Evolutionary conservation across 345 rosid genomes (phyloP).

Genomic region (Erucastrum elatum): DNA sequence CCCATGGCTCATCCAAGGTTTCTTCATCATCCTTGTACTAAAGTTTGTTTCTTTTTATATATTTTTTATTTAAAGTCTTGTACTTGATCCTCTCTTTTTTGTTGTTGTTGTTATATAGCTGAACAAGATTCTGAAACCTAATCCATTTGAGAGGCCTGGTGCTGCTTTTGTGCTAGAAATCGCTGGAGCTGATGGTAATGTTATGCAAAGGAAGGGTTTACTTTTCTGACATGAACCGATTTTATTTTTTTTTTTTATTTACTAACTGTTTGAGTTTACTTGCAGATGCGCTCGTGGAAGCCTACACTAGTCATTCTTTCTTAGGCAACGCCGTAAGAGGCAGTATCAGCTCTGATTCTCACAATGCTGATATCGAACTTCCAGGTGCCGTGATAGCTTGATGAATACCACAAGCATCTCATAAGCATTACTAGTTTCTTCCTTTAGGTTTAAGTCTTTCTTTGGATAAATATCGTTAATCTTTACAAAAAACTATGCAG

Average conservation of each 20-base stretch:
- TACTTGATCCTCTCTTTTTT: not conserved
- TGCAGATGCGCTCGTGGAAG: slow-evolving; percentile 50
- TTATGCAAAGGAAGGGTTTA: not conserved
- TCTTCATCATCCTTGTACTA: not conserved
- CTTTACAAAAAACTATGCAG: slow-evolving; percentile 43
- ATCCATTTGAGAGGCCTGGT: slow-evolving; percentile 85
- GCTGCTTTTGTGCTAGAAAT: slow-evolving; percentile 84
- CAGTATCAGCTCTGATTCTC: slow-evolving; percentile 46
- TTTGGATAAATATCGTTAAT: not conserved
- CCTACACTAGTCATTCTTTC: slow-evolving; percentile 36
- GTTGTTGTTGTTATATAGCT: slow-evolving; percentile 47
- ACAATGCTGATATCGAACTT: slow-evolving; percentile 59
- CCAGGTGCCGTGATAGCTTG: slow-evolving; percentile 52
- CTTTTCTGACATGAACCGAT: not conserved
- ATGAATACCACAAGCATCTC: slow-evolving; percentile 13
- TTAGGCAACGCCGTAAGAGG: slow-evolving; percentile 51
- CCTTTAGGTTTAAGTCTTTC: slow-evolving; percentile 2
- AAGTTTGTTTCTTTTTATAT: not conserved
- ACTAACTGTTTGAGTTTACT: slow-evolving; percentile 1
- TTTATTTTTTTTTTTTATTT: not conserved
- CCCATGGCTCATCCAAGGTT: slow-evolving; percentile 80
- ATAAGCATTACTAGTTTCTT: not conserved
- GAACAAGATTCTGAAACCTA: slow-evolving; percentile 74
- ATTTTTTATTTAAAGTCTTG: not conserved
- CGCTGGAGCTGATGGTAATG: slow-evolving; percentile 65